Conservation (phyloP, 495 filamentous ascomycete genomes). For the Tuber microsphaerosporum region DNA sequence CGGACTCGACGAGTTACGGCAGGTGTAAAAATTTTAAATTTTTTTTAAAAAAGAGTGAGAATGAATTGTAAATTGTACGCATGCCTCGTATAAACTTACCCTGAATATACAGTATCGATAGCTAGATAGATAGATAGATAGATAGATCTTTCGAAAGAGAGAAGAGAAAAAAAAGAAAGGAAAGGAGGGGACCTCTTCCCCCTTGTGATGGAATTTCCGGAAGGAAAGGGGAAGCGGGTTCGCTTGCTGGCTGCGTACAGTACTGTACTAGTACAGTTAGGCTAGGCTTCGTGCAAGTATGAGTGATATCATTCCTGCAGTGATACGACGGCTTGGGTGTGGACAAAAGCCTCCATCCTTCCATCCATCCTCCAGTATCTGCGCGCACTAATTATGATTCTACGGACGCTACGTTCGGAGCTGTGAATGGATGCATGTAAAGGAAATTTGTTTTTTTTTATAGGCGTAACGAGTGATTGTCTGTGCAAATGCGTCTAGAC, state of each 20-base stretch:
- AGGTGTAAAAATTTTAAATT: no score
- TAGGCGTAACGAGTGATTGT: neutral
- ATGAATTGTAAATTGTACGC: neutral
- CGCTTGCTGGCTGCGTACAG: neutral
- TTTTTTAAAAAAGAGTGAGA: no score
- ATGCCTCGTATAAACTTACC: neutral
- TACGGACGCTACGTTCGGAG: neutral
- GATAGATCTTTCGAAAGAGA: neutral
- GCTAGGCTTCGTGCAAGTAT: neutral
- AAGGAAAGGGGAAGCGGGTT: neutral
- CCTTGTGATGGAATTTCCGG: neutral
- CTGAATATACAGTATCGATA: neutral
- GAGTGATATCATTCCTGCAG: slow-evolving; percentile 1
- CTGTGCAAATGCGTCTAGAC: neutral
- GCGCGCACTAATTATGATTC: neutral
- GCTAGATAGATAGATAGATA: neutral
- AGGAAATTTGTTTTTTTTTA: neutral
- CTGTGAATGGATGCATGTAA: neutral
- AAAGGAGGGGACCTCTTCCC: neutral
- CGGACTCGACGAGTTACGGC: neutral
- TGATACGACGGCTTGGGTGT: neutral
- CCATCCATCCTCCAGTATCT: neutral
- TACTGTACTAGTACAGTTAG: no score
- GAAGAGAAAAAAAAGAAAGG: no score
- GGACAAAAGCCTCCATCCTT: neutral